Evolutionary conservation across 176 grass and related monocot species (phyloP).

Genomic region (Aegilops speltoides): DNA sequence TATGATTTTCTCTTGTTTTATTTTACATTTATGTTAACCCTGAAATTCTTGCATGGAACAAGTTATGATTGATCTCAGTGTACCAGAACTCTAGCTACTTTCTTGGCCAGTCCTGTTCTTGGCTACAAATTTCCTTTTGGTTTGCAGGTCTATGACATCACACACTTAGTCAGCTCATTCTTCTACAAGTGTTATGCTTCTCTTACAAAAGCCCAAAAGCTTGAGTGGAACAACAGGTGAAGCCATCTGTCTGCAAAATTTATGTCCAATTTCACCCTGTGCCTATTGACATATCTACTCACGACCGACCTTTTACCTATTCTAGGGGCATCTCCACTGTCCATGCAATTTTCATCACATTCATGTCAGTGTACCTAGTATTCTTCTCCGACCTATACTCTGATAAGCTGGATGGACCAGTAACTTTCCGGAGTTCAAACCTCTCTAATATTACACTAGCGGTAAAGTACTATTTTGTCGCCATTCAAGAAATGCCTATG

Average conservation of each 20-base stretch:
- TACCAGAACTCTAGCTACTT: slow-evolving; percentile 20
- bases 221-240: slow-evolving; percentile 99
- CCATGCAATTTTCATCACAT: slow-evolving; percentile 92
- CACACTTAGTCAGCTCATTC: slow-evolving; percentile 73
- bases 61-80: slow-evolving; percentile 4
- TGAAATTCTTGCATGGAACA: slow-evolving; percentile 1
- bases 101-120: background rate
- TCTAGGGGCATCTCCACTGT: slow-evolving; percentile 93
- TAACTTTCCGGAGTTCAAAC: slow-evolving; percentile 77
- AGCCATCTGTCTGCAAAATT: background rate
- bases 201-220: slow-evolving; percentile 85
- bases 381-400: slow-evolving; percentile 90
- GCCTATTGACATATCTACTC: background rate
- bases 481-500: slow-evolving; percentile 15
- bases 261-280: slow-evolving; percentile 26
- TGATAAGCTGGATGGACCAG: slow-evolving; percentile 67
- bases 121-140: slow-evolving; percentile 6
- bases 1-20: slow-evolving; percentile 4
- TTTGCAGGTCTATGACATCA: slow-evolving; percentile 72
- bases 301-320: slow-evolving; percentile 8
- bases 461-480: slow-evolving; percentile 52
- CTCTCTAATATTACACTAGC: slow-evolving; percentile 83
- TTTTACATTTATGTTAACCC: slow-evolving; percentile 12
- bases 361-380: slow-evolving; percentile 88
- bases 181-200: slow-evolving; percentile 91